phyloP scores from a whole-genome alignment of 345 rosid species.

The Diplotaxis tenuifolia region DNA sequence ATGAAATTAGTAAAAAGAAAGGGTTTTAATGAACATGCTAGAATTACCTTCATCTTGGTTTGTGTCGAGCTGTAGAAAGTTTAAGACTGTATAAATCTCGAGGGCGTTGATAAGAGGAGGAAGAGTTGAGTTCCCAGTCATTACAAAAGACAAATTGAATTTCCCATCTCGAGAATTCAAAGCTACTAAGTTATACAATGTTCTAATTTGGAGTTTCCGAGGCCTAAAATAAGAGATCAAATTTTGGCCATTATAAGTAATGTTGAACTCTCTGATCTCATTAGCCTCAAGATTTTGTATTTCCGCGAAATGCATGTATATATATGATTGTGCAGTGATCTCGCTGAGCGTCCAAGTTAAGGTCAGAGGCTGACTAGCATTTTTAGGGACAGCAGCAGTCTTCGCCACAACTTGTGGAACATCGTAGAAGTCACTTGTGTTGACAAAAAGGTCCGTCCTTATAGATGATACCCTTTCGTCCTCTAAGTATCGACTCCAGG shows the following conservation, averaged over 20 bases:
- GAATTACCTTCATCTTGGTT: conserved; percentile 42
- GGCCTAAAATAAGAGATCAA: conserved; percentile 35
- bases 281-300: conserved; percentile 20
- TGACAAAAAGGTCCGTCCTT: background rate
- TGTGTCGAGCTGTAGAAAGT: conserved; percentile 24
- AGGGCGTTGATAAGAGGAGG: conserved; percentile 46
- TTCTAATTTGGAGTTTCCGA: conserved; percentile 24
- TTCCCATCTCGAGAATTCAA: conserved; percentile 22
- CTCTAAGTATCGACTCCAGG: conserved; percentile 36
- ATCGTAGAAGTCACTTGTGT: background rate
- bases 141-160: conserved; percentile 18
- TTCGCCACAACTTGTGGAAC: conserved; percentile 37
- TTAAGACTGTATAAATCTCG: conserved; percentile 33
- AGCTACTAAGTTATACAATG: conserved; percentile 23
- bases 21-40: too few relatives aligned
- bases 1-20: background rate
- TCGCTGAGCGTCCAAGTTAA: background rate
- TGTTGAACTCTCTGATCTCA: conserved; percentile 38
- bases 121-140: conserved; percentile 27
- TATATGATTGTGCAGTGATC: conserved; percentile 15
- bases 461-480: background rate
- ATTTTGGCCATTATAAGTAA: conserved; percentile 26
- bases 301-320: conserved; percentile 52
- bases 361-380: conserved; percentile 17
- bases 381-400: conserved; percentile 21